Percentiles rank a stretch among this genome's conserved stretches.
phyloP scores from a whole-genome alignment of 345 rosid species.

The Corchorus capsularis region DNA sequence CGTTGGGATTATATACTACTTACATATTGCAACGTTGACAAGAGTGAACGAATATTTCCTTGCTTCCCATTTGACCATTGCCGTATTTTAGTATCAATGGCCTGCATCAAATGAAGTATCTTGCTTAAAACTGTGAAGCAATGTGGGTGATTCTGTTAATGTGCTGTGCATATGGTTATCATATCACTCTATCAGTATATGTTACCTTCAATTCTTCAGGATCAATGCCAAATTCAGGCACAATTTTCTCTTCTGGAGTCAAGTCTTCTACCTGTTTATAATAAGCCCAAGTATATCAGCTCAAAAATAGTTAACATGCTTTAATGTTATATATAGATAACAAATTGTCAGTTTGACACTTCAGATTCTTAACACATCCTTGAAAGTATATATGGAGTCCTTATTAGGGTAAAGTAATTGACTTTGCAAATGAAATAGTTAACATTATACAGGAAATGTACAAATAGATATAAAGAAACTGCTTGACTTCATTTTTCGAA shows the following conservation, averaged over 20 bases:
- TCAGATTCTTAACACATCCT: neutral
- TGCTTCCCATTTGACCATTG: conserved; percentile 84
- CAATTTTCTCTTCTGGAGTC: conserved; percentile 40
- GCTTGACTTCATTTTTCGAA: neutral
- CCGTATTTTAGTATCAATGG: conserved; percentile 58
- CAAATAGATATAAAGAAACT: neutral
- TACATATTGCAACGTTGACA: conserved; percentile 89
- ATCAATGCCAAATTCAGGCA: conserved; percentile 27
- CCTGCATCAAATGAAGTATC: conserved; percentile 41
- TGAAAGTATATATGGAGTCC: neutral
- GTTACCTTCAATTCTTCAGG: conserved; percentile 56
- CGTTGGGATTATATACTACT: conserved; percentile 31
- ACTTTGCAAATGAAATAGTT: neutral
- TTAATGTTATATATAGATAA: neutral
- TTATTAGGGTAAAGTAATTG: neutral
- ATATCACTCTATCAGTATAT: neutral
- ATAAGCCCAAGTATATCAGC: conserved; percentile 7
- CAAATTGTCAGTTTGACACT: neutral
- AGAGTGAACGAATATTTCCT: conserved; percentile 86
- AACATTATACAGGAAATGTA: neutral
- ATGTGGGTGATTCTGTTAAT: neutral
- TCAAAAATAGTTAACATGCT: neutral
- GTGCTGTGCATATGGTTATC: neutral
- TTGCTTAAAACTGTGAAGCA: conserved; percentile 1
- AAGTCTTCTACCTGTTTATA: conserved; percentile 60